These are phyloP conservation scores for Citrus inodora DNA, from an alignment of 345 rosid species.

Conservation along the genomic window DNA sequence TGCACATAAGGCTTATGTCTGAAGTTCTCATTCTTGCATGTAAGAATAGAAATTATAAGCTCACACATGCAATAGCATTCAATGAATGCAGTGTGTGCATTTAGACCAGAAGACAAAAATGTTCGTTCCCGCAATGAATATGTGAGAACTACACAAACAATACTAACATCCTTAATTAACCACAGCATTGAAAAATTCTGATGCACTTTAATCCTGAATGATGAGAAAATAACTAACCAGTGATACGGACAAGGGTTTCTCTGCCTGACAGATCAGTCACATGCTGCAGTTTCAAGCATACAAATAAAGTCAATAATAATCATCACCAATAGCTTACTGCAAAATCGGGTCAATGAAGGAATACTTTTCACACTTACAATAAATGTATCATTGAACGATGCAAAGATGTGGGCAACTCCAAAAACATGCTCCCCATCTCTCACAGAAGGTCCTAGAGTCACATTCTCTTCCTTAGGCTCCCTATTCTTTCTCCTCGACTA, in stretches of 20 bases:
- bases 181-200: not conserved
- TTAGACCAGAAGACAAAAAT: not conserved
- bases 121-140: too few species aligned
- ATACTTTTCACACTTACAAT: constrained; percentile 27
- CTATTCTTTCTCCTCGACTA: constrained; percentile 38
- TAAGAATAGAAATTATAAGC: not conserved
- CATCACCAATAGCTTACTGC: not conserved
- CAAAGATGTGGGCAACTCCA: constrained; percentile 47
- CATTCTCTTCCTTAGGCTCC: constrained; percentile 48
- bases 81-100: not conserved
- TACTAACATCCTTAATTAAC: not conserved
- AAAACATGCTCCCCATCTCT: constrained; percentile 40
- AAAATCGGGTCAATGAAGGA: too few species aligned
- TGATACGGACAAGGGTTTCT: constrained; percentile 48
- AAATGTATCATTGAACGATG: constrained; percentile 46
- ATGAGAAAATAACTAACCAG: constrained; percentile 24
- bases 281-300: constrained; percentile 28
- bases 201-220: not conserved
- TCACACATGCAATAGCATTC: not conserved
- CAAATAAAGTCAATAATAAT: not conserved
- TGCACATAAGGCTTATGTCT: not conserved
- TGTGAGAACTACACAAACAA: too few species aligned
- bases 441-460: constrained; percentile 34
- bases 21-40: not conserved
- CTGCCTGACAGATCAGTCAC: constrained; percentile 50